Evolutionary conservation across 306 rosid genomes (phyloP).

Genomic region (Quercus berberidifolia): DNA sequence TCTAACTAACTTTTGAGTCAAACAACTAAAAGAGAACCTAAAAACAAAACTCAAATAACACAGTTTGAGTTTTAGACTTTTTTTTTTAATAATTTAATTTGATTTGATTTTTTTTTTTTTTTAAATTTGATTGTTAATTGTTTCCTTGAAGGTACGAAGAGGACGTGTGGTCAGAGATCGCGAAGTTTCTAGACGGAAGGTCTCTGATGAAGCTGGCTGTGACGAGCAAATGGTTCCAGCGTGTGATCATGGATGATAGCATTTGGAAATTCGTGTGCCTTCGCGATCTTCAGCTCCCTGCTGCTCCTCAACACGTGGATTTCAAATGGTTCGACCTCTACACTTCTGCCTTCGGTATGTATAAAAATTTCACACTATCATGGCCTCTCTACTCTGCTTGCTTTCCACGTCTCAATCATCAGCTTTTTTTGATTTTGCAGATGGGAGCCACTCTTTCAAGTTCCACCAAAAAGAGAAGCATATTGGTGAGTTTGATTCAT

Average conservation of each 20-base stretch:
- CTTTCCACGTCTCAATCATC: neutral
- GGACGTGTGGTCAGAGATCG: conserved; percentile 93
- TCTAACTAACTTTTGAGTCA: neutral
- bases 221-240: conserved; percentile 77
- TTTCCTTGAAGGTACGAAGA: conserved; percentile 48
- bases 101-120: too few species aligned
- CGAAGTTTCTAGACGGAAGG: conserved; percentile 75
- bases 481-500: conserved; percentile 53
- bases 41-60: neutral
- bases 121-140: too few species aligned
- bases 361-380: neutral
- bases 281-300: conserved; percentile 87
- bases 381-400: neutral
- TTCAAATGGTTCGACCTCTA: conserved; percentile 75
- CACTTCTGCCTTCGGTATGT: conserved; percentile 68
- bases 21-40: neutral
- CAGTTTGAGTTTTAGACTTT: neutral
- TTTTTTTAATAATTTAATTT: neutral
- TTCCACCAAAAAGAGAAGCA: conserved; percentile 85
- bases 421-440: conserved; percentile 37
- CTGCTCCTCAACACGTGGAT: conserved; percentile 53
- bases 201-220: conserved; percentile 79
- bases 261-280: conserved; percentile 76
- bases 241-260: conserved; percentile 60
- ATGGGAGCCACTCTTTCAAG: conserved; percentile 85